Conservation (phyloP, 2,329 filamentous ascomycete species). For the Orbilia brochopaga region DNA sequence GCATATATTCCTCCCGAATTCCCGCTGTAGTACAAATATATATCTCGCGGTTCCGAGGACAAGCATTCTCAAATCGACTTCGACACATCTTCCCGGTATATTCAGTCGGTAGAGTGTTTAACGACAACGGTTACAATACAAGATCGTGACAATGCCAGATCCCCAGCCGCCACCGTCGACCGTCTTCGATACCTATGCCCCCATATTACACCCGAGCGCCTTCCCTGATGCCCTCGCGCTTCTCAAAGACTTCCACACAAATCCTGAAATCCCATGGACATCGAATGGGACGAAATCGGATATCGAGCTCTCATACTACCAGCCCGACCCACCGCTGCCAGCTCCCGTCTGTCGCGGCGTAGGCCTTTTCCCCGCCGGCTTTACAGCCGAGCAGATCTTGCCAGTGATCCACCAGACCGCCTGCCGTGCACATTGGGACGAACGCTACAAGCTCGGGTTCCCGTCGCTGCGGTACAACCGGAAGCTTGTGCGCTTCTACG, state of each 20-base stretch:
- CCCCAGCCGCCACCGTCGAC: constrained; percentile 18
- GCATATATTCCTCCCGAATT: constrained; percentile 57
- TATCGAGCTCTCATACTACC: constrained; percentile 27
- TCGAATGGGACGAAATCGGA: constrained; percentile 34
- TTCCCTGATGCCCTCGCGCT: constrained; percentile 31
- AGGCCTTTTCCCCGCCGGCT: constrained; percentile 21
- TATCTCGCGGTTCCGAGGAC: background rate
- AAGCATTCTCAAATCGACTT: too few relatives aligned
- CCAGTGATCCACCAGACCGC: constrained; percentile 32
- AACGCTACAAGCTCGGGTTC: constrained; percentile 34
- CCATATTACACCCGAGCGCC: constrained; percentile 28
- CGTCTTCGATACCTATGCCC: constrained; percentile 28
- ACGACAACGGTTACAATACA: background rate
- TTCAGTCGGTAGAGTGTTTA: too few relatives aligned
- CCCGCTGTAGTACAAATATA: background rate
- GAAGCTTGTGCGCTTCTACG: constrained; percentile 40
- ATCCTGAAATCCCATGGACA: constrained; percentile 29
- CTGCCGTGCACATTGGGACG: constrained; percentile 40
- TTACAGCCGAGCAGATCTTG: constrained; percentile 42
- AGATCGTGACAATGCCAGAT: constrained; percentile 19
- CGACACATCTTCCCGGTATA: too few relatives aligned
- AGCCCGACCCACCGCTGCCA: constrained; percentile 37
- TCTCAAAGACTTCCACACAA: constrained; percentile 28
- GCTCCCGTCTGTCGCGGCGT: constrained; percentile 32
- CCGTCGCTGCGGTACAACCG: constrained; percentile 31